phyloP scores from a whole-genome alignment of 176 grass and related monocot species.

The Triticum urartu region DNA sequence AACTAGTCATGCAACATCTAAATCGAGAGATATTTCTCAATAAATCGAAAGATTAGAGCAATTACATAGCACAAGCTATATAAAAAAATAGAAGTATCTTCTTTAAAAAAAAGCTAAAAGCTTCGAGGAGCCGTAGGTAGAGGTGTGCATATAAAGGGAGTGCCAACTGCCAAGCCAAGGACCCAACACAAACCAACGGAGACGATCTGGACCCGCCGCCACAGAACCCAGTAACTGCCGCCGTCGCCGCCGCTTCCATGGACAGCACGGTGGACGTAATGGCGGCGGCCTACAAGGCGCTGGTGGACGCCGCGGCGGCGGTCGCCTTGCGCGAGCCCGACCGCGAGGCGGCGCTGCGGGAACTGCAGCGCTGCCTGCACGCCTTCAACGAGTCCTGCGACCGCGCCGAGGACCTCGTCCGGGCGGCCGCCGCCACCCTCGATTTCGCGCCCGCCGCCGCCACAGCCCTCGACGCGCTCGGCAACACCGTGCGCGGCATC shows the following conservation, averaged over 20 bases:
- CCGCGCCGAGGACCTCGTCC: slow-evolving; percentile 19
- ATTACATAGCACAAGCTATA: no score
- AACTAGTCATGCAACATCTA: not conserved
- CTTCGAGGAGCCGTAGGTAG: not conserved
- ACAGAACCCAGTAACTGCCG: not conserved
- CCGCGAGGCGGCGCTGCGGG: not conserved
- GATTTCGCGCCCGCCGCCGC: not conserved
- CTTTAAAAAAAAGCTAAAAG: not conserved
- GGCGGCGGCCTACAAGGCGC: slow-evolving; percentile 14
- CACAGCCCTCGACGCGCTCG: not conserved
- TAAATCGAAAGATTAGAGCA: not conserved
- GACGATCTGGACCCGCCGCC: not conserved
- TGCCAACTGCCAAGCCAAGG: not conserved
- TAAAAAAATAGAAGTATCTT: no score
- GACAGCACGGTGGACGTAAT: slow-evolving; percentile 17
- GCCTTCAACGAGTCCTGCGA: slow-evolving; percentile 15
- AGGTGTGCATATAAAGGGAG: not conserved
- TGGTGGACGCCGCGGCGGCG: not conserved
- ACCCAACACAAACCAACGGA: not conserved
- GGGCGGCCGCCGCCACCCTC: not conserved
- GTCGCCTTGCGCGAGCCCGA: not conserved
- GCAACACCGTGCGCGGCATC: not conserved
- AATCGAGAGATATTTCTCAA: not conserved
- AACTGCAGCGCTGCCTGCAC: not conserved
- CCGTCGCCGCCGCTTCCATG: slow-evolving; percentile 7